Percentiles rank a stretch among this genome's conserved stretches.
phyloP scores from a whole-genome alignment of 2,329 filamentous ascomycete genomes.

The Fusarium sp. region DNA sequence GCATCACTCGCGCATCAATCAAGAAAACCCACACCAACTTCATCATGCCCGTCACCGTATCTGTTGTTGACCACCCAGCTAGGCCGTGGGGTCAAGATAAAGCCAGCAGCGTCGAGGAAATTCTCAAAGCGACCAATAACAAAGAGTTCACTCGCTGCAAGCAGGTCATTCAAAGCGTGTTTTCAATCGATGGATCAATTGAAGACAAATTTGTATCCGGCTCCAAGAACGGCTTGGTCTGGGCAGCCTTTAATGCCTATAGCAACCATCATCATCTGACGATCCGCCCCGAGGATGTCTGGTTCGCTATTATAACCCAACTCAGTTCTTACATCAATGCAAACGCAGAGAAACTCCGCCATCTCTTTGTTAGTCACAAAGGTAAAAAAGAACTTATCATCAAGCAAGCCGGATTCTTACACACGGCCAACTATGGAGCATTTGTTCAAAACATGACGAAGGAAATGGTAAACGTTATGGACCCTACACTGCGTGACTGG shows the following conservation, averaged over 20 bases:
- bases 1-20: too few species aligned
- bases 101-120: neutral
- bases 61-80: neutral
- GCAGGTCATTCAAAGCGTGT: neutral
- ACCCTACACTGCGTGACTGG: neutral
- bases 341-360: conserved; percentile 36
- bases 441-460: neutral
- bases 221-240: neutral
- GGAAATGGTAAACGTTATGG: neutral
- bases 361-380: neutral
- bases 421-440: neutral
- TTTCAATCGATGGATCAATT: fast-evolving
- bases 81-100: neutral
- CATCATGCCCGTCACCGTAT: neutral
- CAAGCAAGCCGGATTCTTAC: fast-evolving
- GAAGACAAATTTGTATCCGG: neutral
- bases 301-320: conserved; percentile 63
- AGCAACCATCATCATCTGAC: conserved; percentile 57
- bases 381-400: neutral
- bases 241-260: conserved; percentile 48
- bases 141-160: neutral
- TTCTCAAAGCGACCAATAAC: neutral
- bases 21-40: too few species aligned
- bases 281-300: conserved; percentile 64
- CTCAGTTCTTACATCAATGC: conserved; percentile 59